Percentiles rank a stretch among this genome's conserved stretches.
Conservation (phyloP, 495 filamentous ascomycete genomes). For the Hypoxylon lenormandii region DNA sequence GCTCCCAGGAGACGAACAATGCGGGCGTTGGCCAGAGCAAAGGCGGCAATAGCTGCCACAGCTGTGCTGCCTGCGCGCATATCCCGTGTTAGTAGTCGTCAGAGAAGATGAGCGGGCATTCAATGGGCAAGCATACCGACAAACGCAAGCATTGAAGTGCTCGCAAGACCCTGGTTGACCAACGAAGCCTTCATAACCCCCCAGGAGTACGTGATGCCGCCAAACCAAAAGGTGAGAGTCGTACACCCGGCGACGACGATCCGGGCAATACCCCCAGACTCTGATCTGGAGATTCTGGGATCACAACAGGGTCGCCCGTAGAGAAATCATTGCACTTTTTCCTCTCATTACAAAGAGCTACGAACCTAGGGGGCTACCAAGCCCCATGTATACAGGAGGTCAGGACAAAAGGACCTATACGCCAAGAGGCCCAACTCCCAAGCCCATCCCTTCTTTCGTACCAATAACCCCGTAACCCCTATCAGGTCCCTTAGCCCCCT, state of each 20-base stretch:
- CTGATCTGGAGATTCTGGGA: not conserved
- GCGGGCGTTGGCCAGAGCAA: constrained; percentile 62
- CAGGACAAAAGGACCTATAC: no score
- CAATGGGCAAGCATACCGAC: constrained; percentile 60
- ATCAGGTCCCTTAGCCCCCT: no score
- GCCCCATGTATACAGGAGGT: no score
- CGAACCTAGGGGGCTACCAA: no score
- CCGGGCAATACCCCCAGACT: constrained; percentile 56
- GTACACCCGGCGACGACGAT: constrained; percentile 64
- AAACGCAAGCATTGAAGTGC: constrained; percentile 65
- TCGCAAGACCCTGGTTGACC: constrained; percentile 58
- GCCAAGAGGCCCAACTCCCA: no score
- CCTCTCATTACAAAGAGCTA: no score
- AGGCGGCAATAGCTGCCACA: constrained; percentile 60
- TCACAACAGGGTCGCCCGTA: no score
- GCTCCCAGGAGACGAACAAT: constrained; percentile 63
- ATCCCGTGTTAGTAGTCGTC: not conserved
- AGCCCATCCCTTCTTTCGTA: no score
- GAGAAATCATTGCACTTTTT: no score
- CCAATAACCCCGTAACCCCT: no score
- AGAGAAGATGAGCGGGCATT: not conserved
- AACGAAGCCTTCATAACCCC: constrained; percentile 68
- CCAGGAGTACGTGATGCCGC: constrained; percentile 66
- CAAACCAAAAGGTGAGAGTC: constrained; percentile 66
- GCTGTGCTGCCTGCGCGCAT: constrained; percentile 14